Evolutionary conservation across 495 filamentous ascomycete genomes (phyloP), one percentile per base, ranked within the genome.

Genomic region (Bathelium albidoporum): DNA sequence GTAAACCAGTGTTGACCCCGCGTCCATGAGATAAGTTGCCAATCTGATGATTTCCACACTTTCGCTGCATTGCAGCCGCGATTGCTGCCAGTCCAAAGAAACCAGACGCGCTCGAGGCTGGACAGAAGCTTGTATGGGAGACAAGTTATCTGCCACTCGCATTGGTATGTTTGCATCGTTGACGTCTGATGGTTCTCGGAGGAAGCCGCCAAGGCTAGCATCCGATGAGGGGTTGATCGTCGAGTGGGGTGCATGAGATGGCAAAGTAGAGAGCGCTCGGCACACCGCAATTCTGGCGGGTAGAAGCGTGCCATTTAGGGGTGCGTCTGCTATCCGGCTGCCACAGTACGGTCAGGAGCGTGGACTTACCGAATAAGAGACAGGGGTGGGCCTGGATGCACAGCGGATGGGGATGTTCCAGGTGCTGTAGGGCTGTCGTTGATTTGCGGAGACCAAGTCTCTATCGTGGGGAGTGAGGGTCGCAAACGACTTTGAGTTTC

Each of bases 231-330:
- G 49, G 49, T 24, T 10, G 49, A 55, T 55, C 49, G 9, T 9
- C 49, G 49, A 55, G 49, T 55, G 49, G 49, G 49, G 49, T 55
- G 24, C 49, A 55, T 55, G 49, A 55, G 24, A 55, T 28, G 24
- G 49, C 49, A 24, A 55, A 55, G 29, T 24, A 24, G 22, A 9
- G 11, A 11, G 10, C 7, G 20, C 5, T 16, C 5, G 29, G 24
- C 49, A 55, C 24, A 55, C 49, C 49, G 49, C 49, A 49, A 49
- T 49, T 9, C 43, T 20, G 3, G n/a, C 43, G 20, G 9, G 18
- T 20, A 49, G 34, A 14, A 39, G 34, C 14, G 34, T 14, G 34
- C 34, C 34, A n/a, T 39, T 39, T 14, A 5, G 34, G 34, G 34
- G 5, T 14, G 34, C 34, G 5, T 39, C 34, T 18, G 43, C 9